Percentiles rank a stretch among this genome's conserved stretches.
phyloP scores from a whole-genome alignment of 1,139 yeast genomes.

The Yamadazyma epiphylla region DNA sequence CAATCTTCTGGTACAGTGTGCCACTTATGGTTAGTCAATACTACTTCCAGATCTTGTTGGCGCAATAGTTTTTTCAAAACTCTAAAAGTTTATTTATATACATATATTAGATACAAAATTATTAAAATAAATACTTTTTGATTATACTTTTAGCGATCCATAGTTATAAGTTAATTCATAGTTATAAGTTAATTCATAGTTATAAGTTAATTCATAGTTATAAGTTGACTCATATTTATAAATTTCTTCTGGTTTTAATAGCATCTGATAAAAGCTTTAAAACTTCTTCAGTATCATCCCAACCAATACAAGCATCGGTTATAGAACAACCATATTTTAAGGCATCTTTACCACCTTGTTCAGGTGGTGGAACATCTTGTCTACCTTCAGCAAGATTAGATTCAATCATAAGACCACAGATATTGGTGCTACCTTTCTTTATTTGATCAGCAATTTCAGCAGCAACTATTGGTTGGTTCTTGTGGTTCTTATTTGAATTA shows the following conservation, averaged over 20 bases:
- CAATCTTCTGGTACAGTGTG: too few relatives aligned
- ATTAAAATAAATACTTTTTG: too few relatives aligned
- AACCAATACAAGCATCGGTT: slow-evolving; percentile 93
- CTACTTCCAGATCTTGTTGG: too few relatives aligned
- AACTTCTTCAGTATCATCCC: slow-evolving; percentile 78
- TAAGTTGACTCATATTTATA: slow-evolving; percentile 15
- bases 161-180: too few relatives aligned
- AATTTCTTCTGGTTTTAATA: slow-evolving; percentile 68
- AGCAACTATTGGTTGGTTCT: slow-evolving; percentile 93
- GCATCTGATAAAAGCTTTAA: slow-evolving; percentile 72
- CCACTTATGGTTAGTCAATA: too few relatives aligned
- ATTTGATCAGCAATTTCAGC: slow-evolving; percentile 74
- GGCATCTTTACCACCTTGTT: slow-evolving; percentile 61
- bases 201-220: too few relatives aligned
- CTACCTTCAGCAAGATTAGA: slow-evolving; percentile 88
- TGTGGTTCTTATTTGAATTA: slow-evolving; percentile 84
- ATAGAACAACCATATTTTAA: slow-evolving; percentile 90
- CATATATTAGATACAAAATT: background rate
- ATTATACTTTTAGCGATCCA: too few relatives aligned
- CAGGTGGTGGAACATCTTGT: slow-evolving; percentile 71
- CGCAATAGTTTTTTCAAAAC: too few relatives aligned
- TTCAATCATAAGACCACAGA: slow-evolving; percentile 97
- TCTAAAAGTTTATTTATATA: too few relatives aligned
- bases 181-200: too few relatives aligned
- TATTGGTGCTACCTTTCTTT: slow-evolving; percentile 65